phyloP scores from a whole-genome alignment of 2,329 filamentous ascomycete species.

The Cladosporium sphaerospermum region DNA sequence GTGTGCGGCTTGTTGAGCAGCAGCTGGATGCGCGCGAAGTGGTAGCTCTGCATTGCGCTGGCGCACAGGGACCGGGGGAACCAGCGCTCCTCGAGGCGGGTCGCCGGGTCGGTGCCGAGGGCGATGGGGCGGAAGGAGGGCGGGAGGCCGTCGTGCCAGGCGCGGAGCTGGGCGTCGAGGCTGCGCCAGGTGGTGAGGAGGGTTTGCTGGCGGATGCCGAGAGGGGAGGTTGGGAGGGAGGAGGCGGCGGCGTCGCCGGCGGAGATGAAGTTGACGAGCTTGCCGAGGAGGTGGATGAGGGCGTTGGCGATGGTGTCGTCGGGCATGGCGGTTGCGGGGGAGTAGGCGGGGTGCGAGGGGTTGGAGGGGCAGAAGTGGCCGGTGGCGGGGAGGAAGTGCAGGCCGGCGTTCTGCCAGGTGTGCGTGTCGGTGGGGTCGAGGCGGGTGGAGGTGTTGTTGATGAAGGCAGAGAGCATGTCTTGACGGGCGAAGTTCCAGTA shows the following conservation, averaged over 20 bases:
- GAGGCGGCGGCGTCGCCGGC: constrained; percentile 47
- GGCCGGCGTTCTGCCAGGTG: constrained; percentile 59
- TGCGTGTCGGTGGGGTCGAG: constrained; percentile 57
- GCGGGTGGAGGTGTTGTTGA: constrained; percentile 56
- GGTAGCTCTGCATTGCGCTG: constrained; percentile 59
- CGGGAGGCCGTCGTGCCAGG: constrained; percentile 55
- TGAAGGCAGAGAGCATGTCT: constrained; percentile 59
- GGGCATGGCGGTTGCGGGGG: constrained; percentile 45
- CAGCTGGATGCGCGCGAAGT: constrained; percentile 58
- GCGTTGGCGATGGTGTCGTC: constrained; percentile 61
- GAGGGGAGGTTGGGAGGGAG: constrained; percentile 19
- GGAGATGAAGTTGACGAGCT: constrained; percentile 60
- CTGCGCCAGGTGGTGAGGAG: constrained; percentile 48
- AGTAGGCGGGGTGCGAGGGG: constrained; percentile 36
- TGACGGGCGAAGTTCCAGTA: constrained; percentile 65
- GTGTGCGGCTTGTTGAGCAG: constrained; percentile 56
- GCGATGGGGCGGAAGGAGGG: constrained; percentile 54
- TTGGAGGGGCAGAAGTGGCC: constrained; percentile 47
- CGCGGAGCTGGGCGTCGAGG: constrained; percentile 51
- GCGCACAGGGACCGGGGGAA: constrained; percentile 59
- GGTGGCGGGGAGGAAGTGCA: constrained; percentile 47
- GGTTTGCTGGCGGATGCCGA: constrained; percentile 44
- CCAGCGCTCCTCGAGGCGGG: constrained; percentile 49
- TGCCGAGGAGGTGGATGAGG: constrained; percentile 59
- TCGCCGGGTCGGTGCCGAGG: constrained; percentile 29